Evolutionary conservation across 176 grass and related monocot genomes (phyloP).

Genomic region (Hordeum vulgare): DNA sequence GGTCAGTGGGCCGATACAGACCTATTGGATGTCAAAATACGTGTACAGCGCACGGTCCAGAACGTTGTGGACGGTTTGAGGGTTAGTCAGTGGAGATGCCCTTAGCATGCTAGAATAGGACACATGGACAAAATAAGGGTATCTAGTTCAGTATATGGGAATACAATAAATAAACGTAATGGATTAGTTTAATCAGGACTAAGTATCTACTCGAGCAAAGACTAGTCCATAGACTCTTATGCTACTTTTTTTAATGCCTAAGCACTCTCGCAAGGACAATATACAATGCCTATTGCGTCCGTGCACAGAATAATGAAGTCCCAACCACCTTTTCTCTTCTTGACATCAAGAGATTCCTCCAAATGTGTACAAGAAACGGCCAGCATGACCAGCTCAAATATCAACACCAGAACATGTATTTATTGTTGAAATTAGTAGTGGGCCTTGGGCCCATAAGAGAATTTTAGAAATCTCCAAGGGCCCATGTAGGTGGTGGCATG

Average conservation of each 20-base stretch:
- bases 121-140: neutral
- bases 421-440: no score
- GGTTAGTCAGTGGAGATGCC: no score
- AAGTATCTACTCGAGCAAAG: neutral
- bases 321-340: constrained; percentile 1
- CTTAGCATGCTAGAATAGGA: neutral
- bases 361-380: constrained; percentile 20
- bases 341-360: constrained; percentile 20
- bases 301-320: neutral
- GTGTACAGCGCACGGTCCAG: no score
- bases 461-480: no score
- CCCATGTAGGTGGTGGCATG: no score
- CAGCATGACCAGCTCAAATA: constrained; percentile 16
- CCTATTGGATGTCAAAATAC: no score
- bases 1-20: no score
- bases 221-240: neutral
- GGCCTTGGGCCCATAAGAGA: no score
- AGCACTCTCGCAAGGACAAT: neutral
- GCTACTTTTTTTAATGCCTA: neutral
- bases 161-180: neutral
- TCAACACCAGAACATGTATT: constrained; percentile 14
- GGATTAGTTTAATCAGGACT: neutral
- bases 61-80: no score
- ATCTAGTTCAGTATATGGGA: neutral
- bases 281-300: neutral